phyloP scores from a whole-genome alignment of 1,139 yeast species.

The Nakaseomyces kungkrabaensis region DNA sequence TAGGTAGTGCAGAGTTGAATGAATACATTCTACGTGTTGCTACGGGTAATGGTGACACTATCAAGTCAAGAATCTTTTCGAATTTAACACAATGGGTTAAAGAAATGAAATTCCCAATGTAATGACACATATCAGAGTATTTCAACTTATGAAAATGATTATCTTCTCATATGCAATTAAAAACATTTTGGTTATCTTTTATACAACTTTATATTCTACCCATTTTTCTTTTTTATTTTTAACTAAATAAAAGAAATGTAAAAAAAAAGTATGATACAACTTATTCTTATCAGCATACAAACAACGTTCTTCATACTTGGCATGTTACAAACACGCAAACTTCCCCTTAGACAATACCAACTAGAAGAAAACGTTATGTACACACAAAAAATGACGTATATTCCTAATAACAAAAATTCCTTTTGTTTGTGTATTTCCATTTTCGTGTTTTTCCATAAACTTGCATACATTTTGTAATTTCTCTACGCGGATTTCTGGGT shows the following conservation, averaged over 20 bases:
- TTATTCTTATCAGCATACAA: no score
- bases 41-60: slow-evolving; percentile 62
- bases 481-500: not conserved
- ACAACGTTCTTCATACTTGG: no score
- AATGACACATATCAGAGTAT: not conserved
- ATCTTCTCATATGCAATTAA: no score
- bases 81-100: slow-evolving; percentile 43
- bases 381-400: not conserved
- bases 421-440: slow-evolving; percentile 2
- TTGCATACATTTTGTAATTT: not conserved
- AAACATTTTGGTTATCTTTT: no score
- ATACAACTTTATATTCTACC: no score
- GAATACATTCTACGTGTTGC: slow-evolving; percentile 77
- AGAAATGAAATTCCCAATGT: slow-evolving; percentile 30
- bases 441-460: not conserved
- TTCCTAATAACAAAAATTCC: no score
- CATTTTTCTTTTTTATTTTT: no score
- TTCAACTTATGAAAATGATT: not conserved
- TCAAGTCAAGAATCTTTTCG: slow-evolving; percentile 52
- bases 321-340: no score
- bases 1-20: slow-evolving; percentile 87
- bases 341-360: no score
- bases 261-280: no score
- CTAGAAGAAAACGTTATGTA: no score
- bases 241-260: no score